Evolutionary conservation across 2,329 filamentous ascomycete genomes (phyloP).

Genomic region (Ophiocordyceps unilateralis): DNA sequence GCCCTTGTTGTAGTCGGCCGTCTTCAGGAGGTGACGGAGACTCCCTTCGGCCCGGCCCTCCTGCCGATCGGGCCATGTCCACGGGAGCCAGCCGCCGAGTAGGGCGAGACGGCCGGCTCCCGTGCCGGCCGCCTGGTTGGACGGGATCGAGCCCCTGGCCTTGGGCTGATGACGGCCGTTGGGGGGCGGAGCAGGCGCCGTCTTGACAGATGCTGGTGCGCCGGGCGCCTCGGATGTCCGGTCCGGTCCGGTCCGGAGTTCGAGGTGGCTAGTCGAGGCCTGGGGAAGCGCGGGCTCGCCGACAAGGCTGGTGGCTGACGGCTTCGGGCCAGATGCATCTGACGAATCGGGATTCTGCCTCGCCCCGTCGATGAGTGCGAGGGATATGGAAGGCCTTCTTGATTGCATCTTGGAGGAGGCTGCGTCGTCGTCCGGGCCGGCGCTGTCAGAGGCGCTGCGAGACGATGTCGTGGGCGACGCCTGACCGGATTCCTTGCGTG

Average conservation of each 20-base stretch:
- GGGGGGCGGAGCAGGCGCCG: slow-evolving; percentile 1
- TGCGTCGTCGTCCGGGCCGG: slow-evolving; percentile 7
- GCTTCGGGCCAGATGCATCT: slow-evolving; percentile 13
- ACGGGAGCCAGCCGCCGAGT: slow-evolving; percentile 6
- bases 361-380: slow-evolving; percentile 20
- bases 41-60: slow-evolving; percentile 37
- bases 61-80: slow-evolving; percentile 7
- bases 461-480: slow-evolving; percentile 15
- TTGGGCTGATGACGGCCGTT: slow-evolving; percentile 5
- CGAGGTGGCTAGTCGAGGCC: slow-evolving; percentile 33
- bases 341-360: slow-evolving; percentile 13
- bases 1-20: slow-evolving; percentile 15
- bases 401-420: slow-evolving; percentile 6
- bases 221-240: slow-evolving; percentile 8
- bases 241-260: slow-evolving; percentile 22
- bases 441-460: slow-evolving; percentile 11
- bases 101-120: slow-evolving; percentile 5
- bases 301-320: slow-evolving; percentile 25
- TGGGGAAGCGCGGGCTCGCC: slow-evolving; percentile 40
- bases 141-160: background rate
- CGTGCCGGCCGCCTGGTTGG: background rate
- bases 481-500: slow-evolving; percentile 17
- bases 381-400: slow-evolving; percentile 13
- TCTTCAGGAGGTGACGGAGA: slow-evolving; percentile 32
- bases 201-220: slow-evolving; percentile 2